Evolutionary conservation across 2,329 filamentous ascomycete genomes (phyloP).

Genomic region (Talaromyces sp.): DNA sequence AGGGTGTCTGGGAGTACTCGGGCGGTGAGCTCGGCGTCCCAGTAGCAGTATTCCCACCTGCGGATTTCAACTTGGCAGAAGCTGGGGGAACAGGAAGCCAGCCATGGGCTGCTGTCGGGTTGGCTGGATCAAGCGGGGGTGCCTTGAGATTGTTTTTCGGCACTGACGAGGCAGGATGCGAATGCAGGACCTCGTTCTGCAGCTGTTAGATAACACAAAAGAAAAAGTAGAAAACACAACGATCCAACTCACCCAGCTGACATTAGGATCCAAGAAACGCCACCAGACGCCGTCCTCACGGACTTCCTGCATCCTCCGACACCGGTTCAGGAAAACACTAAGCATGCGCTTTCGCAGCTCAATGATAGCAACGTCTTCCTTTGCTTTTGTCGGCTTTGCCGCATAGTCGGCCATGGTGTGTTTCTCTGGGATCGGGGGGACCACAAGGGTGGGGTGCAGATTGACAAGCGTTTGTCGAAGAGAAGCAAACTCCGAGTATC

Average conservation of each 20-base stretch:
- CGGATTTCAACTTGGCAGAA: conserved; percentile 76
- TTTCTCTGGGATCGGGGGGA: conserved; percentile 97
- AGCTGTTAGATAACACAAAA: conserved; percentile 20
- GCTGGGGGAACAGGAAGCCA: conserved; percentile 81
- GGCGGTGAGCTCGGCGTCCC: conserved; percentile 54
- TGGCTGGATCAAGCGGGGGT: conserved; percentile 91
- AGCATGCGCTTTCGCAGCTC: conserved; percentile 96
- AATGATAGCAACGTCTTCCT: conserved; percentile 95
- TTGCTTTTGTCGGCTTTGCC: conserved; percentile 94
- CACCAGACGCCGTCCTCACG: conserved; percentile 93
- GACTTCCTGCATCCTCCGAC: conserved; percentile 86
- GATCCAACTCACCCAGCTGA: conserved; percentile 74
- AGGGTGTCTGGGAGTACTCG: conserved; percentile 31
- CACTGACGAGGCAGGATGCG: conserved; percentile 82
- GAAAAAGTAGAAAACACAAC: not conserved
- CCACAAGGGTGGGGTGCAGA: conserved; percentile 89
- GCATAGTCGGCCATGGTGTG: conserved; percentile 99
- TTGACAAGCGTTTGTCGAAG: conserved; percentile 82
- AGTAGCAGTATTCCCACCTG: conserved; percentile 38
- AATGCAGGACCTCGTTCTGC: conserved; percentile 90
- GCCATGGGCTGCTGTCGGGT: conserved; percentile 78
- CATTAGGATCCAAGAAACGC: conserved; percentile 95
- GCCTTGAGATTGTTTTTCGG: conserved; percentile 93
- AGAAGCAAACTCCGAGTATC: conserved; percentile 96
- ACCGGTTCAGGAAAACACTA: conserved; percentile 89